Evolutionary conservation across 2,329 filamentous ascomycete genomes (phyloP), one percentile per base, ranked within the genome.

Genomic region (Thermothelomyces thermophilus): DNA sequence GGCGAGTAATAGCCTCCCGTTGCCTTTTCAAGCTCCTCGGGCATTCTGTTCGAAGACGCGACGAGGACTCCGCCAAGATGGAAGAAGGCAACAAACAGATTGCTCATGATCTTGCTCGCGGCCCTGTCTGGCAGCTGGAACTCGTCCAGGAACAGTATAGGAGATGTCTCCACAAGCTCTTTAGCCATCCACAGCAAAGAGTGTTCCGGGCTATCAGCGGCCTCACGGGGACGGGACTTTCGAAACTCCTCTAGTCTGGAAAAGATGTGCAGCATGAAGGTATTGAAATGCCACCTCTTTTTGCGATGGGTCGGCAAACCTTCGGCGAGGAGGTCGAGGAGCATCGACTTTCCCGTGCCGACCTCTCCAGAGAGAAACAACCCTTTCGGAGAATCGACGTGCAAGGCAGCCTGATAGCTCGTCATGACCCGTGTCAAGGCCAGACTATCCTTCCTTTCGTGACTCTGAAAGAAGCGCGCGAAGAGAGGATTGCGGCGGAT

Each of bases 101-200:
- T 86, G 53, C 84, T 87, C 54, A 93, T 70, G 41, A 91, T 87
- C 65, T 90, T 91, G 59, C 82, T 86, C 2, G 86, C 79, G 2
- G 83, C 85, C 56, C 84, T 76, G 65, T 91, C 87, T 0, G 87
- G 87, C 33, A 93, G 75, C 62, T 93, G 87, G 55, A 93, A 91
- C 63, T 93, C 87, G 58, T 91, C 87, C 2, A 91, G 68, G 59
- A 93, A 93, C 13, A 91, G 66, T 30, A 91, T 86, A 0, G 87
- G 86, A 10, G 82, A 85, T 11, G 79, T 83, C 48, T 87, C 78
- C 11, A 90, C 79, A 62, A 90, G 79, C 51, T 90, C 86, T 59
- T 83, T 82, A 28, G 87, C 86, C 61, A 91, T 73, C 75, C 81
- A 83, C 1, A 91, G 67, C 20, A 91, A 65, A 0, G 85, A 86